Percentiles rank a stretch among this genome's conserved stretches.
phyloP scores from a whole-genome alignment of 164 flowering plant genomes.

The Liriodendron chinense region DNA sequence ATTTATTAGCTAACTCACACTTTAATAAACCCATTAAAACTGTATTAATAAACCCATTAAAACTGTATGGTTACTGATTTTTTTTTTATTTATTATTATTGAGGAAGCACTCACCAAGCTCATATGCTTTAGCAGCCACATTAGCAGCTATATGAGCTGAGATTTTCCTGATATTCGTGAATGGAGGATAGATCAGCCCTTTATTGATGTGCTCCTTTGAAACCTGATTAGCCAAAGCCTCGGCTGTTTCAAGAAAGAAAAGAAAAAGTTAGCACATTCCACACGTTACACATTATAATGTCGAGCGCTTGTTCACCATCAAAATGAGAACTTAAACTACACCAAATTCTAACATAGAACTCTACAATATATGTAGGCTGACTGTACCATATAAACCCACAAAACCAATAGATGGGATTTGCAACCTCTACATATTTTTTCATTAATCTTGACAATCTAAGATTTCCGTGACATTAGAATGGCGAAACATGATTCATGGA shows the following conservation, averaged over 20 bases:
- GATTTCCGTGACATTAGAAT: too few species aligned
- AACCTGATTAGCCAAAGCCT: constrained; percentile 82
- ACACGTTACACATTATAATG: too few species aligned
- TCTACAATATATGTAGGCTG: too few species aligned
- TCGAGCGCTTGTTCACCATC: too few species aligned
- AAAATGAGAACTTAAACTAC: too few species aligned
- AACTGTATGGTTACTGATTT: neutral
- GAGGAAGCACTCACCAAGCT: constrained; percentile 62
- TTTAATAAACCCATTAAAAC: neutral
- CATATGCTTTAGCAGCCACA: constrained; percentile 93
- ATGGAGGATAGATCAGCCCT: constrained; percentile 81
- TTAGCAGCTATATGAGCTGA: constrained; percentile 94
- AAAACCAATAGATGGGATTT: too few species aligned
- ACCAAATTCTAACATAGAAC: too few species aligned
- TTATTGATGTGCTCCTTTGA: constrained; percentile 60
- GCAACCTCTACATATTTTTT: too few species aligned
- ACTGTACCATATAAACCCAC: too few species aligned
- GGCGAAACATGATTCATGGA: too few species aligned
- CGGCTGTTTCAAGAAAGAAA: constrained; percentile 45
- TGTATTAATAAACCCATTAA: neutral
- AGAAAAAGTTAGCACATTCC: neutral
- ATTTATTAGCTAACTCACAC: neutral
- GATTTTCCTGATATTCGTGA: constrained; percentile 76
- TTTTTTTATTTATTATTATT: neutral
- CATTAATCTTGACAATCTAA: too few species aligned